Conservation (phyloP, 441 rosid genomes). For the Gossypium schwendimanii region DNA sequence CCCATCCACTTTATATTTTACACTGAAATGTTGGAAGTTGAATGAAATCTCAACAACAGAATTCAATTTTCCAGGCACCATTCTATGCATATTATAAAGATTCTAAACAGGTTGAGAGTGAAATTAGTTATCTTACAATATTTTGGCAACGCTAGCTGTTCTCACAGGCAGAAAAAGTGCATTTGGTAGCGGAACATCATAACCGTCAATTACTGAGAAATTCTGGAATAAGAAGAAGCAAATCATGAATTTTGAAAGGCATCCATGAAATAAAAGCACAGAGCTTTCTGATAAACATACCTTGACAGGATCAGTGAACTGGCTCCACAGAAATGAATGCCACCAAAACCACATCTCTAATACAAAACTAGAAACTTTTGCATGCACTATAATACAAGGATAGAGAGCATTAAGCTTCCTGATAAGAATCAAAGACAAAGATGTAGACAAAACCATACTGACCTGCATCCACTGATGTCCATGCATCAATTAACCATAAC, state of each 20-base stretch:
- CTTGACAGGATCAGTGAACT: slow-evolving; percentile 35
- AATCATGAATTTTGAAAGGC: slow-evolving; percentile 14
- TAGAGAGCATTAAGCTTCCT: slow-evolving; percentile 10
- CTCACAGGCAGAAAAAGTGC: slow-evolving; percentile 60
- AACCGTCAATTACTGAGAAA: slow-evolving; percentile 26
- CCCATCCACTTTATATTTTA: neutral
- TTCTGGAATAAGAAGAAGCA: slow-evolving; percentile 40
- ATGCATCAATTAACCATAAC: slow-evolving; percentile 79
- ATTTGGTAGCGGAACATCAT: slow-evolving; percentile 43
- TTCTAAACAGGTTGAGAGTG: neutral
- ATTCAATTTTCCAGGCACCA: neutral
- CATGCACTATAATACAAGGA: slow-evolving; percentile 42
- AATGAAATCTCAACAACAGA: neutral
- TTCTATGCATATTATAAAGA: neutral
- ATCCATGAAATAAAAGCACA: neutral
- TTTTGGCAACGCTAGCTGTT: slow-evolving; percentile 42
- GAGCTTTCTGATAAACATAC: slow-evolving; percentile 25
- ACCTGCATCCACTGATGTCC: slow-evolving; percentile 55
- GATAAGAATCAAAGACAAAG: slow-evolving; percentile 7
- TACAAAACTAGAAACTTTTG: slow-evolving; percentile 53
- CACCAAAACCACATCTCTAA: slow-evolving; percentile 95
- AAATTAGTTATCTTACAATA: slow-evolving; percentile 50
- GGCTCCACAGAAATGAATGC: slow-evolving; percentile 86
- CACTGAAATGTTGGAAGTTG: neutral
- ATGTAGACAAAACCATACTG: slow-evolving; percentile 7